A percentile compares a stretch with the other conserved stretches of the same genome.
These are phyloP conservation scores for Cryptosporidium tyzzeri DNA, from an alignment of 169 alveolate genomes.

Conservation along the genomic window DNA sequence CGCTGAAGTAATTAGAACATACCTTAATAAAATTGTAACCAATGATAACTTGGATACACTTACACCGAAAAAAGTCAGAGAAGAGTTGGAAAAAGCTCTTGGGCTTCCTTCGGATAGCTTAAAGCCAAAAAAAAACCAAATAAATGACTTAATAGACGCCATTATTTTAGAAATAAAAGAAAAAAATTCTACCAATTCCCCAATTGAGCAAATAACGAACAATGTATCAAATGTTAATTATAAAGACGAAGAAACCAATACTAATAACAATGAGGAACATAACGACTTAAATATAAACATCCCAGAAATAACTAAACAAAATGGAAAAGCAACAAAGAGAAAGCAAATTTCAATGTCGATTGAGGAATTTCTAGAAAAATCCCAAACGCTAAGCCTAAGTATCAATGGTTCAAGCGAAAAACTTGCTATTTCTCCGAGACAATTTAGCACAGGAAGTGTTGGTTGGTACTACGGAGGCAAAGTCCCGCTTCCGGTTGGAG, in stretches of 20 bases:
- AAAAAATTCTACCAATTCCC: background rate
- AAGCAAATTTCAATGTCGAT: conserved; percentile 55
- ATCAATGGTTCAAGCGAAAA: conserved; percentile 19
- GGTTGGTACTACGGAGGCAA: conserved; percentile 74
- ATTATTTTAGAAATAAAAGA: conserved; percentile 22
- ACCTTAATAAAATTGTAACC: conserved; percentile 19
- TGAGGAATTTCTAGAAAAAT: conserved; percentile 62
- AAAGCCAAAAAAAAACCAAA: conserved; percentile 22
- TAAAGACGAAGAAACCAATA: background rate
- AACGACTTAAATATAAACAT: background rate
- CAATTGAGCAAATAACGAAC: background rate
- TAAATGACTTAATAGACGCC: conserved; percentile 32
- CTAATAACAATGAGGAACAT: background rate
- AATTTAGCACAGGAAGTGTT: conserved; percentile 72
- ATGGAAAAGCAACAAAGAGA: conserved; percentile 31
- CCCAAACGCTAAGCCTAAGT: conserved; percentile 22
- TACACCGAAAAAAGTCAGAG: conserved; percentile 69
- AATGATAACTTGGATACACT: conserved; percentile 42
- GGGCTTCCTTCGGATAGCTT: conserved; percentile 24
- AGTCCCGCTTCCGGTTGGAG: conserved; percentile 64
- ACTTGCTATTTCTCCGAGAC: conserved; percentile 59
- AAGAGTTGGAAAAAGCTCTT: conserved; percentile 40
- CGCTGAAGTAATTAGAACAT: background rate
- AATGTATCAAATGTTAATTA: background rate
- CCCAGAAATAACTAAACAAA: background rate